Evolutionary conservation across 805 yeast genomes (phyloP).

Genomic region (Saturnispora ahearnii): DNA sequence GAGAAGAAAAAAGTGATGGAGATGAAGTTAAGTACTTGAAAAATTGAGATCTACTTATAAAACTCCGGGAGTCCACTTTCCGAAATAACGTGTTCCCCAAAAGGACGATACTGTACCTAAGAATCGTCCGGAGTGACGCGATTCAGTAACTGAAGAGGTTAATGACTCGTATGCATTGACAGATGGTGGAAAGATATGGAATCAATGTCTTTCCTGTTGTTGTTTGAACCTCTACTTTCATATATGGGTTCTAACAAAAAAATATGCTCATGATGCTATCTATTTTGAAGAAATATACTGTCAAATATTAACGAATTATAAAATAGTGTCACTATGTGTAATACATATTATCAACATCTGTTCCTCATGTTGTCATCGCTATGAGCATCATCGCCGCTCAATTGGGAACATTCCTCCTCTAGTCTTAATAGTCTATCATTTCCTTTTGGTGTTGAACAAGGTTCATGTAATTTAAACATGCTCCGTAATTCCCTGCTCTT

Average conservation of each 20-base stretch:
- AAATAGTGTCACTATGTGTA: background rate
- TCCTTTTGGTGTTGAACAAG: background rate
- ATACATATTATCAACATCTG: background rate
- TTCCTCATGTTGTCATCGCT: conserved; percentile 2
- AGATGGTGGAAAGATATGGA: background rate
- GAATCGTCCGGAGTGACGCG: conserved; percentile 1
- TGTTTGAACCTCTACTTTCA: no score
- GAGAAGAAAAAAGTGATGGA: background rate
- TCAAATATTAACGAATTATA: background rate
- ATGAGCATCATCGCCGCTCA: conserved; percentile 6
- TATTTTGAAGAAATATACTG: no score
- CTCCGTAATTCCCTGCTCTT: conserved; percentile 2
- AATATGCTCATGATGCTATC: no score
- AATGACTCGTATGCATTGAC: background rate
- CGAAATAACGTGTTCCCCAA: conserved; percentile 1
- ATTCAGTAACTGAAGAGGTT: background rate
- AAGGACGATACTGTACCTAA: background rate
- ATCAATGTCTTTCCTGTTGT: background rate
- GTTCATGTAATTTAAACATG: conserved; percentile 1
- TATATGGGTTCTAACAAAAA: no score
- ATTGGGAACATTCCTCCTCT: background rate
- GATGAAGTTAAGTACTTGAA: background rate
- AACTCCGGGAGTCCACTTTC: conserved; percentile 3
- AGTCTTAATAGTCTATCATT: background rate
- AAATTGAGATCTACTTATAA: background rate